These are phyloP conservation scores for Mycena leptocephala DNA, from an alignment of 768 basidiomycete species.

Conservation along the genomic window DNA sequence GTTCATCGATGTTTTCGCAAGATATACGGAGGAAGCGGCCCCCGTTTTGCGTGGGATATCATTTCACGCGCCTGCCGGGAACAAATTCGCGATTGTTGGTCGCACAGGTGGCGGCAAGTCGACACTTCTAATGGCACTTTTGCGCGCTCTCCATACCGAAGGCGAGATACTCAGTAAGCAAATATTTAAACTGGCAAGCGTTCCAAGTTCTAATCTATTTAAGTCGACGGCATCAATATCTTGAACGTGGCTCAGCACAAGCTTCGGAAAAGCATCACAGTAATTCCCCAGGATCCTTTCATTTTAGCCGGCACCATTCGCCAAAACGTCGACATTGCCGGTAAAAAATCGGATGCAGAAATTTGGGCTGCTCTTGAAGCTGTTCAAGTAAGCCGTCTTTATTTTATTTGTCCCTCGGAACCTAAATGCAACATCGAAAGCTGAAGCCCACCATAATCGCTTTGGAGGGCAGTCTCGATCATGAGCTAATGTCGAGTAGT, in stretches of 20 bases:
- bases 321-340: slow-evolving; percentile 56
- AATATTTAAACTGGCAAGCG: neutral
- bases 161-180: slow-evolving; percentile 42
- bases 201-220: neutral
- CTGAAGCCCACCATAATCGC: slow-evolving; percentile 23
- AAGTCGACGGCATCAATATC: slow-evolving; percentile 61
- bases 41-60: slow-evolving; percentile 26
- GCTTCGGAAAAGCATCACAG: slow-evolving; percentile 46
- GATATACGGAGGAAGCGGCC: slow-evolving; percentile 42
- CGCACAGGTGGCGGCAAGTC: slow-evolving; percentile 42
- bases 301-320: slow-evolving; percentile 62
- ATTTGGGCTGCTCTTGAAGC: slow-evolving; percentile 30
- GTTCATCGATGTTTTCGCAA: slow-evolving; percentile 52
- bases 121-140: slow-evolving; percentile 57
- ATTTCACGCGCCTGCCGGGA: slow-evolving; percentile 20
- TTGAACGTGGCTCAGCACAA: slow-evolving; percentile 64
- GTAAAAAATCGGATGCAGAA: slow-evolving; percentile 24
- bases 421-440: neutral
- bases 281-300: slow-evolving; percentile 56
- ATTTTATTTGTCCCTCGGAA: neutral
- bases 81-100: slow-evolving; percentile 21
- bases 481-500: slow-evolving; percentile 15
- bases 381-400: slow-evolving; percentile 7
- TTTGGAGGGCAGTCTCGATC: slow-evolving; percentile 24
- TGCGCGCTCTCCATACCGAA: slow-evolving; percentile 67